Evolutionary conservation across 179 eudicot species (phyloP).

Genomic region (Pouteria campechiana): DNA sequence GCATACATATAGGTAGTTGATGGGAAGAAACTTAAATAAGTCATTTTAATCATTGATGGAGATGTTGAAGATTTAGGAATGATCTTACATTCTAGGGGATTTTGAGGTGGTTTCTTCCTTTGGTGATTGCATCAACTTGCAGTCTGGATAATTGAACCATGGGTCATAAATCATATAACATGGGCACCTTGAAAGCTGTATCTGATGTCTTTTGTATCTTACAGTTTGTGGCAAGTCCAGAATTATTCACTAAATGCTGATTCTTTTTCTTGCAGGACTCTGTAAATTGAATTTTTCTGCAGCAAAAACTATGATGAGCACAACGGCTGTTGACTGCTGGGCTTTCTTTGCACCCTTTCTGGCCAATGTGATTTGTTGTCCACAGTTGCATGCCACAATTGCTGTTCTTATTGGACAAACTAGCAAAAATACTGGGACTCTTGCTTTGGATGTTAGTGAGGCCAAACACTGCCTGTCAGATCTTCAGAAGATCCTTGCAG

Average conservation of each 20-base stretch:
- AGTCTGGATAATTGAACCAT: too few relatives aligned
- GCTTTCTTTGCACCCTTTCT: conserved; percentile 54
- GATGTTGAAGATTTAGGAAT: too few relatives aligned
- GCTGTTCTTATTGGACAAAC: conserved; percentile 76
- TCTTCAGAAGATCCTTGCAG: conserved; percentile 55
- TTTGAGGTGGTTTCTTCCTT: not conserved
- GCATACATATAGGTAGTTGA: too few relatives aligned
- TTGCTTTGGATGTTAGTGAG: conserved; percentile 56
- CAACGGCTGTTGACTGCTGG: conserved; percentile 70
- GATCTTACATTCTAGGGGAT: not conserved
- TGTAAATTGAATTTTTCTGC: conserved; percentile 67
- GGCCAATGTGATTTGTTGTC: conserved; percentile 96
- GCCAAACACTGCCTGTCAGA: conserved; percentile 77
- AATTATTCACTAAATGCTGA: not conserved
- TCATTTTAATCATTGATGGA: too few relatives aligned
- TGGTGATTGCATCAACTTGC: not conserved
- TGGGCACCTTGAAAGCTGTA: not conserved
- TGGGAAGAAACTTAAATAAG: too few relatives aligned
- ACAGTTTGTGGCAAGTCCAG: not conserved
- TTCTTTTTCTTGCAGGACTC: conserved; percentile 34
- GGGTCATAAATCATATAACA: not conserved
- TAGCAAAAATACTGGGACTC: conserved; percentile 47
- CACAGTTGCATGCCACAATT: conserved; percentile 80
- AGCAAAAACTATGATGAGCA: conserved; percentile 50
- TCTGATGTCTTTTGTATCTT: not conserved